These are phyloP conservation scores for Tricholoma matsutake DNA, from an alignment of 768 basidiomycete species.

Conservation along the genomic window DNA sequence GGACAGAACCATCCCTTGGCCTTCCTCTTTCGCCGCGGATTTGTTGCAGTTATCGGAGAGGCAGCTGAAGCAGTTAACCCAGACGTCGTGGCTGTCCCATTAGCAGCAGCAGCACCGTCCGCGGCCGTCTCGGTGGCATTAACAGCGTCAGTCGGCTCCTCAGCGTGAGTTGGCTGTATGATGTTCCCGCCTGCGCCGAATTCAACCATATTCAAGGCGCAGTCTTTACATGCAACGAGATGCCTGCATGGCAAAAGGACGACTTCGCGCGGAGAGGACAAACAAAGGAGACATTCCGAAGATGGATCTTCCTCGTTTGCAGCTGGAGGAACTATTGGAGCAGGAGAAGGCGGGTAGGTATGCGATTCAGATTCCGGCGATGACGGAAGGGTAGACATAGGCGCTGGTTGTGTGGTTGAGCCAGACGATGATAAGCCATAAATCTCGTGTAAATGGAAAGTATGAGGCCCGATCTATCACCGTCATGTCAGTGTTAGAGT, in stretches of 20 bases:
- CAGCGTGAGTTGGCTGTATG: conserved; percentile 57
- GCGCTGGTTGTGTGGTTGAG: conserved; percentile 22
- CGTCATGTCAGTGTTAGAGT: conserved; percentile 4
- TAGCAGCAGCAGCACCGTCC: conserved; percentile 22
- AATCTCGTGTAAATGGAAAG: conserved; percentile 94
- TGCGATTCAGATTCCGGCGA: conserved; percentile 23
- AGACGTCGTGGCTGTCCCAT: conserved; percentile 26
- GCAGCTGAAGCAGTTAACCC: conserved; percentile 26
- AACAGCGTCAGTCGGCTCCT: conserved; percentile 29
- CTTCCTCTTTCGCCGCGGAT: conserved; percentile 78
- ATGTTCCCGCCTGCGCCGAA: conserved; percentile 92
- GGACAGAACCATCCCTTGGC: conserved; percentile 98
- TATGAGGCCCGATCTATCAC: conserved; percentile 80
- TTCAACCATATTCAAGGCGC: conserved; percentile 96
- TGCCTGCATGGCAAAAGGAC: conserved; percentile 92
- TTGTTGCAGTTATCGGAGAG: conserved; percentile 24
- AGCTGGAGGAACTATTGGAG: conserved; percentile 15
- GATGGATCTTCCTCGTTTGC: conserved; percentile 65
- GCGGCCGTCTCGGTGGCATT: conserved; percentile 18
- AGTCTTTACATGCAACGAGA: conserved; percentile 93
- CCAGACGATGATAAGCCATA: conserved; percentile 76
- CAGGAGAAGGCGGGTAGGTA: conserved; percentile 32
- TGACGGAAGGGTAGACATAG: conserved; percentile 33
- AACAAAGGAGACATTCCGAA: conserved; percentile 88
- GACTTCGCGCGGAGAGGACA: conserved; percentile 86